Evolutionary conservation across 2,329 filamentous ascomycete genomes (phyloP).

Genomic region (Thielaviopsis cerberus): DNA sequence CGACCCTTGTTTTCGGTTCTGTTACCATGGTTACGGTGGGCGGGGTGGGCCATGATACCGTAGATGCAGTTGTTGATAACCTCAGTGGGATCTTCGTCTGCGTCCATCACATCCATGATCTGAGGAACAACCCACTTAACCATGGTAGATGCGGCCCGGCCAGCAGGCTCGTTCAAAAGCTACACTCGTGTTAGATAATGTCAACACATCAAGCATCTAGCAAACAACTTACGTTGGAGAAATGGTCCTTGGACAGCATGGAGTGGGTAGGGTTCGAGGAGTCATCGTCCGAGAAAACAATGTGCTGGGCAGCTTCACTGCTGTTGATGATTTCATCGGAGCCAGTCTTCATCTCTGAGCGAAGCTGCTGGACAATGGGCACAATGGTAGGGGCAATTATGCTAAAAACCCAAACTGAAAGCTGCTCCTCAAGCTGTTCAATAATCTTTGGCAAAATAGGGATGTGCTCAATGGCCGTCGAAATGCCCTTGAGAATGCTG

Average conservation of each 20-base stretch:
- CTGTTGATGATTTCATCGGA: constrained; percentile 75
- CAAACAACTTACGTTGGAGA: constrained; percentile 46
- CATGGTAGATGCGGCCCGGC: constrained; percentile 60
- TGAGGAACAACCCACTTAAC: constrained; percentile 78
- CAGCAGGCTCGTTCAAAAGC: constrained; percentile 74
- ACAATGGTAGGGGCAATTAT: constrained; percentile 75
- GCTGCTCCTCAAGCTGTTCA: constrained; percentile 70
- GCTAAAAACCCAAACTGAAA: constrained; percentile 81
- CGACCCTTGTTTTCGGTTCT: constrained; percentile 59
- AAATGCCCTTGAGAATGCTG: constrained; percentile 63
- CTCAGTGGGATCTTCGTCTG: constrained; percentile 52
- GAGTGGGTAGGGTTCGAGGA: constrained; percentile 76
- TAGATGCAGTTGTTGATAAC: constrained; percentile 59
- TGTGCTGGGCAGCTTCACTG: constrained; percentile 64
- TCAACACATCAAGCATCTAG: neutral
- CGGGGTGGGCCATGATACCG: constrained; percentile 77
- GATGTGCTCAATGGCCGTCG: constrained; percentile 63
- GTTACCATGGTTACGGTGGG: constrained; percentile 49
- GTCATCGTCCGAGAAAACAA: constrained; percentile 67
- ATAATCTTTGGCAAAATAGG: constrained; percentile 70
- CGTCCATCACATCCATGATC: constrained; percentile 70
- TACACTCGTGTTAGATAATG: constrained; percentile 14
- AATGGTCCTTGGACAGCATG: constrained; percentile 92
- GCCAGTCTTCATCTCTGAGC: constrained; percentile 68
- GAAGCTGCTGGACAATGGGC: constrained; percentile 72